Evolutionary conservation across 2,329 filamentous ascomycete species (phyloP).

Genomic region (Phaeomoniella chlamydospora): DNA sequence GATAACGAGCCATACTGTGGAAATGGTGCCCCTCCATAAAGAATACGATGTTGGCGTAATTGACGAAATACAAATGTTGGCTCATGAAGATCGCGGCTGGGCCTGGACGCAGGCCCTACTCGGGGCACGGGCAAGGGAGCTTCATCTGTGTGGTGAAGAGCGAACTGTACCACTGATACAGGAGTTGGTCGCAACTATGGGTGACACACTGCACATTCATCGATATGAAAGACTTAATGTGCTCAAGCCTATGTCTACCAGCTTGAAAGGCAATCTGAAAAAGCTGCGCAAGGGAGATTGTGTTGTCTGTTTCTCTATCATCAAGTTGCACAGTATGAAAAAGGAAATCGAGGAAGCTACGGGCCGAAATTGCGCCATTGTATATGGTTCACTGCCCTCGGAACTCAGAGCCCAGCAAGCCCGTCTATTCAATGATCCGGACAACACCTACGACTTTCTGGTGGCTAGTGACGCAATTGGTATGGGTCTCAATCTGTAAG

Average conservation of each 20-base stretch:
- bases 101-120: constrained; percentile 88
- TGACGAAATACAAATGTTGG: constrained; percentile 98
- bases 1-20: constrained; percentile 80
- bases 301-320: constrained; percentile 70
- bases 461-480: constrained; percentile 93
- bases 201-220: constrained; percentile 71
- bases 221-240: constrained; percentile 72
- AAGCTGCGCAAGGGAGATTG: constrained; percentile 79
- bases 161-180: constrained; percentile 66
- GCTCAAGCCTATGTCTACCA: constrained; percentile 49
- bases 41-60: constrained; percentile 80
- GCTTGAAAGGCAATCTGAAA: constrained; percentile 48
- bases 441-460: constrained; percentile 90
- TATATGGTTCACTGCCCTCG: constrained; percentile 83
- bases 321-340: constrained; percentile 70
- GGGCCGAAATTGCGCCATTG: constrained; percentile 70
- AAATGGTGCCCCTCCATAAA: constrained; percentile 56
- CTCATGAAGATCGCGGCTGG: constrained; percentile 65
- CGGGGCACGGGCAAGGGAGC: constrained; percentile 71
- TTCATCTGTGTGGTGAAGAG: constrained; percentile 88
- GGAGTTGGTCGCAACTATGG: constrained; percentile 61
- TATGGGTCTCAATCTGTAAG: constrained; percentile 86
- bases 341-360: constrained; percentile 61
- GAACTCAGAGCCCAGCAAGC: constrained; percentile 89
- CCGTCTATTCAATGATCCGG: constrained; percentile 79